Evolutionary conservation across 192 early-diverging fungal genomes (phyloP), one percentile per base, ranked within the genome.

Genomic region (Endogone sp.): DNA sequence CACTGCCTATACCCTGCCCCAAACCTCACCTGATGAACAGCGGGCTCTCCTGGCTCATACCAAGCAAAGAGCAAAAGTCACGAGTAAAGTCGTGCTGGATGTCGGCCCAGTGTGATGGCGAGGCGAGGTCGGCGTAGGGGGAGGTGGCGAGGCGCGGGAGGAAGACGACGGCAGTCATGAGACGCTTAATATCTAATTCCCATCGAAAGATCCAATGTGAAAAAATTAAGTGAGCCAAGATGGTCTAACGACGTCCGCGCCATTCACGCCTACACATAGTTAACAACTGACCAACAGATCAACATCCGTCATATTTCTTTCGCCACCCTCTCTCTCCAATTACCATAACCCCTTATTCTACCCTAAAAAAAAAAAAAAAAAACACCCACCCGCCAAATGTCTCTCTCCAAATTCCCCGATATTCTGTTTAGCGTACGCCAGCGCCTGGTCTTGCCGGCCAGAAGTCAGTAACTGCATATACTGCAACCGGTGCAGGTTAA

Each of bases 21-120:
- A 24, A 71, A 72, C 59, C 72, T 44, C 79, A 79, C 79, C 73
- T 89, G 72, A 85, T 90, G 71, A 79, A 92, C 60, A 94, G 90
- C 56, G 89, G 93, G 44, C 82, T 85, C 25, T 90, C 92, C 56
- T 82, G 83, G 56, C 88, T 84, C 64, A 93, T 82, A 11, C 88
- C 85, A 44, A 93, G 82, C 28, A 93, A 71, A 22, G 81, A 78
- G 72, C 92, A 94, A 75, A 94, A 96, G 68, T 93, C 92, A 29
- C 89, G 80, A 8, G 87, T 90, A 56, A 96, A 95, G 68, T 75
- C 73, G 11, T 82, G 73, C 59, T 86, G 79, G 20, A 94, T 79
- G 71, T 91, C 86, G 2, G 71, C 62, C 73, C 79, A 86, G 3
- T 70, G 58, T 27, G 71, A 57, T 24, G 81, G 62, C 3, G 79